Evolutionary conservation across 352 stramenopile species (phyloP), one percentile per base, ranked within the genome.

Genomic region (Pythium aquatile): DNA sequence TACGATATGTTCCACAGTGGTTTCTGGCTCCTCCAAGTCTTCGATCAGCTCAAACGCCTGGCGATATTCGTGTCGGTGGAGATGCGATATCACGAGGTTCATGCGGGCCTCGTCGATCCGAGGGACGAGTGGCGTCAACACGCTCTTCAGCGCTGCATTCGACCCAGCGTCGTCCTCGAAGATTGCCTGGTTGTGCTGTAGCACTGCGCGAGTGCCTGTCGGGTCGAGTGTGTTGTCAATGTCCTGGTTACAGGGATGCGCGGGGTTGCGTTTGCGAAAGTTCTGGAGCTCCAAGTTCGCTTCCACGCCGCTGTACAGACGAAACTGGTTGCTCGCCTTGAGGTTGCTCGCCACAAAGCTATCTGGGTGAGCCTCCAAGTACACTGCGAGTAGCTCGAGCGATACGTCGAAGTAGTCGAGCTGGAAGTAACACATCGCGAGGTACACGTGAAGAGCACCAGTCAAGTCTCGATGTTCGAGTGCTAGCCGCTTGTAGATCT

Each of bases 271-370:
- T 28, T 89, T 76, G 2, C 66, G 75, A 26, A 97, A 87, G 40
- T 77, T 78, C 33, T 97, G 89, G 0, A 99, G 79, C 59, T 98
- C 93, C 14, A 84, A 65, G 33, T 90, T 80, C 1, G 80, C 80
- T 35, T 85, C 79, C 10, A 69, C 58, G 1, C 76, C 76, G n/a
- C 74, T 81, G 39, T 87, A 88, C 7, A 90, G 65, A 0, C 70
- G 73, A 53, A 79, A 93, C 52, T 85, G 72, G 61, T 76, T 80
- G 53, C 82, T 83, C 20, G 82, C 84, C 57, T 84, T 84, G 42
- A 93, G 63, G 57, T 93, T 93, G 14, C n/a, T 74, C 8, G 81
- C 84, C n/a, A 91, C 76, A 54, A 86, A 83, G 61, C 80, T 90
- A 49, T 81, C 73, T 1, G 65, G 65, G 28, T 88, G 71, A 0